A percentile compares a stretch with the other conserved stretches of the same genome.
Evolutionary conservation across 208 protist genomes (phyloP).

Genomic region (Phytomonas francai): DNA sequence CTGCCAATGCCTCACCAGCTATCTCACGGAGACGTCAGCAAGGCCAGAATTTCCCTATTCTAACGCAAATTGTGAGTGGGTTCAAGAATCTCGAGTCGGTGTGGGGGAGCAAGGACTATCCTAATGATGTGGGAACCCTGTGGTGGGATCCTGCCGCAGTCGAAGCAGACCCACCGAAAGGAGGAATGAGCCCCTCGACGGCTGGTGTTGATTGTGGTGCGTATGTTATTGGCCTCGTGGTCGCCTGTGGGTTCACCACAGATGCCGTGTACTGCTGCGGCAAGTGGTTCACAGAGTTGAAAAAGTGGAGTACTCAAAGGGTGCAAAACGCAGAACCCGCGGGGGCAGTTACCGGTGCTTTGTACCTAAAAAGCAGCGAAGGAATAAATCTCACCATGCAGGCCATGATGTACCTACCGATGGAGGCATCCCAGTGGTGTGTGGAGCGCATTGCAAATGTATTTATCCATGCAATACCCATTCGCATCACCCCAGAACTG

Average conservation of each 20-base stretch:
- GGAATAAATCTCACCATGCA: background rate
- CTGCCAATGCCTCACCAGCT: conserved; percentile 18
- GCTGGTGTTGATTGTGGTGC: background rate
- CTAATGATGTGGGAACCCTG: background rate
- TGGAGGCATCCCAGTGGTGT: background rate
- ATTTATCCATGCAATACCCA: background rate
- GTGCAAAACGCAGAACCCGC: background rate
- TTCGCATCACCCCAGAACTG: background rate
- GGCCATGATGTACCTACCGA: background rate
- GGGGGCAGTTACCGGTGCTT: background rate
- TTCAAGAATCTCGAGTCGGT: background rate
- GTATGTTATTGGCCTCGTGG: background rate
- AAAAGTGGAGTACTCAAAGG: background rate
- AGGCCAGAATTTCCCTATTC: conserved; percentile 29
- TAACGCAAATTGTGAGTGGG: conserved; percentile 22
- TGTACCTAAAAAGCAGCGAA: background rate
- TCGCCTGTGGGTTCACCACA: background rate
- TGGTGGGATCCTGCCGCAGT: background rate
- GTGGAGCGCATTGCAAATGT: background rate
- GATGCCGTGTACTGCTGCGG: background rate
- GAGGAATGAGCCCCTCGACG: background rate
- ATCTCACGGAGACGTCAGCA: conserved; percentile 31
- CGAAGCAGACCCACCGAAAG: background rate
- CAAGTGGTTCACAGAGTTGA: background rate
- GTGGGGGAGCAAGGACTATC: background rate